Percentiles rank a stretch among this genome's conserved stretches.
Conservation (phyloP, 306 rosid species). For the Astragalus glycyphyllos region DNA sequence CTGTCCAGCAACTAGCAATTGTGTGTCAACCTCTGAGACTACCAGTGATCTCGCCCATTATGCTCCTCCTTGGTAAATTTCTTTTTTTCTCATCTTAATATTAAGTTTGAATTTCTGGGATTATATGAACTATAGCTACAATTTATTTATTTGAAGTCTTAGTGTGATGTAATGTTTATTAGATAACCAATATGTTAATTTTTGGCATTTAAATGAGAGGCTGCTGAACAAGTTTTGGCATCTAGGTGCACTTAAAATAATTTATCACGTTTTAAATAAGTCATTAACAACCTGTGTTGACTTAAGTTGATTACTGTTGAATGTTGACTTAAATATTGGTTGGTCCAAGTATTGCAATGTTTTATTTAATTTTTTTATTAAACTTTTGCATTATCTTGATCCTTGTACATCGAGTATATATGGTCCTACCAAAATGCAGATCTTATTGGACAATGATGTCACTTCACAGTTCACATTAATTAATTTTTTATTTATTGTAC, state of each 20-base stretch:
- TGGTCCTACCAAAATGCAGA: slow-evolving; percentile 30
- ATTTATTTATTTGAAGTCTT: neutral
- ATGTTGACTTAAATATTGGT: slow-evolving; percentile 32
- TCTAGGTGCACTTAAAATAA: slow-evolving; percentile 30
- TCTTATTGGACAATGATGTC: slow-evolving; percentile 20
- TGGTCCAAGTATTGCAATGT: slow-evolving; percentile 15
- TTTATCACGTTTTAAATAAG: slow-evolving; percentile 39
- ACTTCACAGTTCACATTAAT: slow-evolving; percentile 5
- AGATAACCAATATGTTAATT: neutral
- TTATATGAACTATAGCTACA: slow-evolving; percentile 6
- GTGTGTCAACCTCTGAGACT: slow-evolving; percentile 90
- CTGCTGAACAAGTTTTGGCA: slow-evolving; percentile 10
- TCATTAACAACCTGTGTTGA: slow-evolving; percentile 13
- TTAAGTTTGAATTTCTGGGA: neutral
- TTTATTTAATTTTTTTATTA: neutral
- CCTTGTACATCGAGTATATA: slow-evolving; percentile 1
- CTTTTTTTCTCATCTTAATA: neutral
- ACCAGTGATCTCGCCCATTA: slow-evolving; percentile 74
- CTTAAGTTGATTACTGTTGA: slow-evolving; percentile 12
- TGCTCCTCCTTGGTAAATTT: slow-evolving; percentile 88
- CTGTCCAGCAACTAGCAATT: slow-evolving; percentile 92
- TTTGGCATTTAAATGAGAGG: slow-evolving; percentile 1
- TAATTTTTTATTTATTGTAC: slow-evolving; percentile 17
- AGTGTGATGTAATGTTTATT: neutral
- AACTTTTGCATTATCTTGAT: neutral